Base-by-base conservation (phyloP, 208 protist species). In the Trypanosomatidae sp. region DNA sequence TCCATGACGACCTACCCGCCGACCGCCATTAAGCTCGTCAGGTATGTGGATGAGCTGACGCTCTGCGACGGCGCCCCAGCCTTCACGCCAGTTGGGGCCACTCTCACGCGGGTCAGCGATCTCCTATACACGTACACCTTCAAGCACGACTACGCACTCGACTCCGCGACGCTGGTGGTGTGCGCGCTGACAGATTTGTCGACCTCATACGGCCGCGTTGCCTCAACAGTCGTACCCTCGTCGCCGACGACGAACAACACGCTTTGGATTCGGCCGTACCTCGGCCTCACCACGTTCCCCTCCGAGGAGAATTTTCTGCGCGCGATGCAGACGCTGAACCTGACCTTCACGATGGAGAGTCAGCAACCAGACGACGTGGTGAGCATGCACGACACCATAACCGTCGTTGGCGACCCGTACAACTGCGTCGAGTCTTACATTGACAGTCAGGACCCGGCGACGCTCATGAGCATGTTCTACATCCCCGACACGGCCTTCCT, bases 381-480 rank as follows among this genome's bases (percentile, higher is more conserved):
- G 33, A 85, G 76, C 55, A 5, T 58, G 19, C 33, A 25, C 2
- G 93, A 95, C 79, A n/a, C 50, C 36, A 76, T 97, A 39, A 89
- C 85, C 43, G 82, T 97, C 71, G 88, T 94, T 9, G 17, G 62
- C 6, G 71, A 85, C 74, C 85, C 89, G 43, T 46, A 76, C 25
- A 69, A 91, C 66, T 97, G 93, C 68, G 70, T 82, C n/a, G 89
- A 89, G 76, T 76, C 81, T 22, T 86, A 74, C 75, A 95, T 96
- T 71, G 73, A 87, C n/a, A 53, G 52, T 0, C 80, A 85, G 52
- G 59, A 78, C 65, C 56, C 79, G 36, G 5, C 62, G 4, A 76
- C 60, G 66, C 83, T 88, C 39, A 83, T 96, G 81, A 4, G 53
- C 25, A 66, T 87, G 43, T 85, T 97, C 60, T 73, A 79, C 65